A percentile compares a stretch with the other conserved stretches of the same genome.
These are phyloP conservation scores for Daldinia sp. DNA, from an alignment of 2,329 filamentous ascomycete species.

Conservation along the genomic window DNA sequence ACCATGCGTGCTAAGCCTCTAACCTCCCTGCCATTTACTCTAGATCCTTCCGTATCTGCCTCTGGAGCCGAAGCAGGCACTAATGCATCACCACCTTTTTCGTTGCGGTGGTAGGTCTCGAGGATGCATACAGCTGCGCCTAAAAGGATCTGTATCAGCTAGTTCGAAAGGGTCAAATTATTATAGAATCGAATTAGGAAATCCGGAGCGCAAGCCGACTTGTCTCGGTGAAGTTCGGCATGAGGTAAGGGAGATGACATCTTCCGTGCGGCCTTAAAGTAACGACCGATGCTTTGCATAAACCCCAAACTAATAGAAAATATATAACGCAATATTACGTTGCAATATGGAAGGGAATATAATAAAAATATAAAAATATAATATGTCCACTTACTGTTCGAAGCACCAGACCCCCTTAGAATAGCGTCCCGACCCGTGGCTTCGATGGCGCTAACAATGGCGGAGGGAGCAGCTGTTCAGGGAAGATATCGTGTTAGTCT, in stretches of 20 bases:
- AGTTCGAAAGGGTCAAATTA: conserved; percentile 19
- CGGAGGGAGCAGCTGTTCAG: conserved; percentile 76
- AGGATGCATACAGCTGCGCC: conserved; percentile 94
- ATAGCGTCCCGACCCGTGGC: conserved; percentile 93
- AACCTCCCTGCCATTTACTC: conserved; percentile 63
- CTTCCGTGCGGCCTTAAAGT: conserved; percentile 22
- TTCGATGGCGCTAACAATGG: conserved; percentile 89
- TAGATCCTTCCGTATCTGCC: conserved; percentile 43
- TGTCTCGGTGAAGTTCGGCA: neutral
- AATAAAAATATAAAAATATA: conserved; percentile 35
- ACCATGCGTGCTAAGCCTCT: conserved; percentile 93
- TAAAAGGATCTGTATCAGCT: conserved; percentile 45
- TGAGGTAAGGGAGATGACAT: neutral
- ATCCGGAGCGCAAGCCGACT: conserved; percentile 6
- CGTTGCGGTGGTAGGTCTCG: conserved; percentile 76
- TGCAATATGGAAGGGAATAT: too few relatives aligned
- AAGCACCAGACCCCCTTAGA: conserved; percentile 83
- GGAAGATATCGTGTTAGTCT: conserved; percentile 23
- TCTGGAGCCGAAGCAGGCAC: conserved; percentile 49
- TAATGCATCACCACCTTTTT: conserved; percentile 53
- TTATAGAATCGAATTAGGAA: conserved; percentile 8
- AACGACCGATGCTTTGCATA: conserved; percentile 16
- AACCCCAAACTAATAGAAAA: conserved; percentile 3
- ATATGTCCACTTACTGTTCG: conserved; percentile 72
- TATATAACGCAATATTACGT: conserved; percentile 9